Base-by-base conservation (phyloP, 176 grass and related monocot genomes). In the Phragmites australis region DNA sequence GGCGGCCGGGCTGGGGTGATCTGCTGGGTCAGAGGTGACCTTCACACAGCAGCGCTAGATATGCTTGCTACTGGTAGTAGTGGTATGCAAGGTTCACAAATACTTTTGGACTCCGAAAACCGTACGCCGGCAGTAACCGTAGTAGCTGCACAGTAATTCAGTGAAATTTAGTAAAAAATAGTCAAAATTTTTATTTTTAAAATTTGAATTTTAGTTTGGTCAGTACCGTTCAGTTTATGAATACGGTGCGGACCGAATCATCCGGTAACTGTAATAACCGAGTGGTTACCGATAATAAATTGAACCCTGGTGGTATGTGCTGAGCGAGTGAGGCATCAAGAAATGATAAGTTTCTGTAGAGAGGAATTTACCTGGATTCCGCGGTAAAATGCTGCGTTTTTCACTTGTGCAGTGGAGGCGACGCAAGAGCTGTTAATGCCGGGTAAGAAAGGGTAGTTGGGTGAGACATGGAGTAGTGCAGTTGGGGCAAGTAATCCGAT, bases 1-100 rank as follows among this genome's bases (percentile, higher is more conserved):
- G 56, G 30, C 77, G 68, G 46, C 76, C 81, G 23, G 81, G 57
- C 25, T 83, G 70, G 14, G 53, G 30, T 18, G n/a, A 64, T 26
- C 29, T 39, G 47, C 31, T 14, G n/a, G 37, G 39, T 44, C 65
- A 45, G 43, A 18, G 23, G 7, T 42, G 0, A 19, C 12, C 45
- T 49, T 21, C 8, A 47, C 69, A n/a, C 32, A 48, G 68, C 15
- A n/a, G 17, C 46, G 4, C 39, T 43, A 11, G 69, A 34, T 52
- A 25, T 6, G 25, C 8, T 57, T 26, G 54, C 9, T 58, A n/a
- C 19, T 44, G 41, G 19, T 10, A 9, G 22, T 5, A 58, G 55
- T 58, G 9, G 55, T 56, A 56, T n/a, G n/a, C n/a, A n/a, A n/a
- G n/a, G n/a, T n/a, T n/a, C n/a, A n/a, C n/a, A n/a, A n/a, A n/a